phyloP scores from a whole-genome alignment of 108 stramenopile species.

The Fragilaria radians region DNA sequence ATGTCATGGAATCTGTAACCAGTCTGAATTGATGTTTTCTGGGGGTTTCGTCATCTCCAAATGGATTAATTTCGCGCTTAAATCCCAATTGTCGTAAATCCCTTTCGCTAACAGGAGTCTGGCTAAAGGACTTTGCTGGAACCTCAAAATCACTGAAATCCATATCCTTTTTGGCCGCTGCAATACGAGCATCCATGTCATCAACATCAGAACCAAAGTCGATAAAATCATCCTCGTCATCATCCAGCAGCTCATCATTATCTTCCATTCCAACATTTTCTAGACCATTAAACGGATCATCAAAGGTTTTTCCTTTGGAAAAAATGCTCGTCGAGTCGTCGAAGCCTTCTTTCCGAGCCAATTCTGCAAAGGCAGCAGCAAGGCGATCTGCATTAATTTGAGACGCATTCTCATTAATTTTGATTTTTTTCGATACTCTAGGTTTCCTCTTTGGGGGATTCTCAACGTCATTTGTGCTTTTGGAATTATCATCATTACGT shows the following conservation, averaged over 20 bases:
- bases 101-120: conserved; percentile 28
- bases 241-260: conserved; percentile 19
- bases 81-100: conserved; percentile 61
- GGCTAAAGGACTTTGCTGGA: conserved; percentile 42
- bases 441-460: neutral
- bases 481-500: neutral
- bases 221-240: conserved; percentile 17
- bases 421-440: neutral
- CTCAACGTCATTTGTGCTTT: neutral
- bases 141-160: conserved; percentile 43
- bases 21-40: conserved; percentile 53
- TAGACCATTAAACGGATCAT: conserved; percentile 63
- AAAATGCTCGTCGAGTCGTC: conserved; percentile 43
- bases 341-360: conserved; percentile 84
- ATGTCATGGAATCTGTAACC: conserved; percentile 71
- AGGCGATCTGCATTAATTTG: conserved; percentile 17
- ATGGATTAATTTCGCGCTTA: conserved; percentile 64
- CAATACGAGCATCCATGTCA: conserved; percentile 48
- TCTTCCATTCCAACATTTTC: conserved; percentile 33
- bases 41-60: conserved; percentile 74
- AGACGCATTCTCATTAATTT: conserved; percentile 1
- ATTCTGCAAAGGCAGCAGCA: conserved; percentile 70
- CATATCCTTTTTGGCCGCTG: conserved; percentile 31
- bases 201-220: conserved; percentile 28
- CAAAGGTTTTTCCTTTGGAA: conserved; percentile 64